Evolutionary conservation across 2,329 filamentous ascomycete species (phyloP).

Genomic region (Botryosphaeria dothidea): DNA sequence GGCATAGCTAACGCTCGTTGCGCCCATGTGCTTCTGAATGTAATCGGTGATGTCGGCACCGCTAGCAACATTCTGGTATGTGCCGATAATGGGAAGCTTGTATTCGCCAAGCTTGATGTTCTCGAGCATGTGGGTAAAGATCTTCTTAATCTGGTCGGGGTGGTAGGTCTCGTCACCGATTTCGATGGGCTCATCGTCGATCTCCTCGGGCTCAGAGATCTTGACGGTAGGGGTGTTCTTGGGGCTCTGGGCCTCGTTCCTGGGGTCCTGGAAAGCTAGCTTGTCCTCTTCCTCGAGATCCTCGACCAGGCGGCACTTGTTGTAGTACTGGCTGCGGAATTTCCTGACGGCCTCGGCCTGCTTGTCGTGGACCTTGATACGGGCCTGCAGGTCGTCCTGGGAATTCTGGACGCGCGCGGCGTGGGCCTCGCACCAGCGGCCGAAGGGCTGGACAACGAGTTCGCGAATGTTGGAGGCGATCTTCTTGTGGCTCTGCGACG

Average conservation of each 20-base stretch:
- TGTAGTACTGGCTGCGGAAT: constrained; percentile 94
- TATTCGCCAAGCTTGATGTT: constrained; percentile 85
- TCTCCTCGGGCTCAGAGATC: constrained; percentile 68
- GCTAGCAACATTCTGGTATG: constrained; percentile 88
- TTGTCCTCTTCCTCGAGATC: constrained; percentile 99
- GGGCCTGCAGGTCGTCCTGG: constrained; percentile 87
- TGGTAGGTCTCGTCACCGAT: constrained; percentile 87
- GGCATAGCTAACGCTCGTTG: constrained; percentile 82
- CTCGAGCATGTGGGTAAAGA: constrained; percentile 81
- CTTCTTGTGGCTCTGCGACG: constrained; percentile 85
- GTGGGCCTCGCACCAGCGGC: constrained; percentile 94
- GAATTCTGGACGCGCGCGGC: constrained; percentile 88
- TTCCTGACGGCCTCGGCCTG: constrained; percentile 91
- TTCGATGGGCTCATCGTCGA: constrained; percentile 79
- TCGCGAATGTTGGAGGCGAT: constrained; percentile 96
- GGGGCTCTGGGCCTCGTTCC: constrained; percentile 53
- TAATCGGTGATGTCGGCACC: constrained; percentile 96
- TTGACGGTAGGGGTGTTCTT: constrained; percentile 80
- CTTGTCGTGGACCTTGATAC: constrained; percentile 90
- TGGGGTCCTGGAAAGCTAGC: constrained; percentile 88
- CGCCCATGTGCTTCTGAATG: constrained; percentile 82
- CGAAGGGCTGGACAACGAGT: constrained; percentile 90
- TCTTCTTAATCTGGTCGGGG: constrained; percentile 86
- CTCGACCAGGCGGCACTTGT: constrained; percentile 95
- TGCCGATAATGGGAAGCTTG: constrained; percentile 93